Base-by-base conservation (phyloP, 1,139 yeast genomes). In the Arxiozyma slooffiae region DNA sequence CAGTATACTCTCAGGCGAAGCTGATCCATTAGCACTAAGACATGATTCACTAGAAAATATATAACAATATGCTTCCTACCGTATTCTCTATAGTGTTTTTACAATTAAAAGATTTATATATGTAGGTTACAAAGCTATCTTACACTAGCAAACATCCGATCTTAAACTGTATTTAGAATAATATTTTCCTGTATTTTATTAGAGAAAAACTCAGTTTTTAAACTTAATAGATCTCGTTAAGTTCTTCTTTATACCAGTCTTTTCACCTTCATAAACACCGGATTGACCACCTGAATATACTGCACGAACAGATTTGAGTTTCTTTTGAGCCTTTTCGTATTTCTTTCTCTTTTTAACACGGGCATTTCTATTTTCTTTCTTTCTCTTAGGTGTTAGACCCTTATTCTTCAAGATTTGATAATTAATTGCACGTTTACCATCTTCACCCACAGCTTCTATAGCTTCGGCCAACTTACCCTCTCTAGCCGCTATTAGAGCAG, bases 281-380 rank as follows among this genome's bases (percentile, higher is more conserved):
- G 79, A 76, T 60, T 82, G 86, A 44, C 68, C 68, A 45, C 80
- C 82, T 61, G 83, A 78, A 75, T 84, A 89, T 26, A 89, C 97
- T 53, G 87, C 88, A 69, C 96, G 83, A 56, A 87, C 85, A 53
- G 95, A 84, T 66, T 83, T 82, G 67, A 94, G 83, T 69, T 89
- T 89, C 88, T 89, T 90, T 74, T 89, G 82, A 41, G 99, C 98
- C 67, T 80, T 78, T 57, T 88, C 97, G 73, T 86, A 92, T 80
- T 88, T 88, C 81, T 82, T 86, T 77, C 97, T 85, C 95, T 92
- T 92, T 77, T 92, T 92, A 65, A 92, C 97, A 72, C 99, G 84
- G 42, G 97, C 80, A 67, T 92, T 94, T 72, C 97, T 79, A 74
- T 85, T 82, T 60, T 88, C 97, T 76, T 92, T 92, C 75, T 85